Percentiles rank a stretch among this genome's conserved stretches.
Conservation (phyloP, 129 eudicot species). For the Heracleum sosnowskyi region DNA sequence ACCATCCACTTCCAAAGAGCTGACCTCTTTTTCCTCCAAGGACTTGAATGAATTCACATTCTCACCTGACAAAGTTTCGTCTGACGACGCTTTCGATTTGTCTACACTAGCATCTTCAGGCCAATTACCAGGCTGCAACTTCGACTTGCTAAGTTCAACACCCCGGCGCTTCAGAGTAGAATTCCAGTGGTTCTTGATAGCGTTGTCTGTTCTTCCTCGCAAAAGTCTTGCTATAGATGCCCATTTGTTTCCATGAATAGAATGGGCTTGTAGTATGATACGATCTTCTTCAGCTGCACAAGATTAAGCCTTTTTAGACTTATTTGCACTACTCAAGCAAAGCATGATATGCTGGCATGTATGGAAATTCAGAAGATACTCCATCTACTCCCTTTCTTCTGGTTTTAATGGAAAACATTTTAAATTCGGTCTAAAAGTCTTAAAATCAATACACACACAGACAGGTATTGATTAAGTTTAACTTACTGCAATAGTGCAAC, state of each 20-base stretch:
- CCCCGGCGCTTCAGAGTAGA: slow-evolving; percentile 35
- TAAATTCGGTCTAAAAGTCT: neutral
- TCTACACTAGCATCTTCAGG: slow-evolving; percentile 30
- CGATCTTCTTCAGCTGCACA: slow-evolving; percentile 60
- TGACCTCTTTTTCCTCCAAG: slow-evolving; percentile 29
- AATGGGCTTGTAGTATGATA: slow-evolving; percentile 60
- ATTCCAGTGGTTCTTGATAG: slow-evolving; percentile 76
- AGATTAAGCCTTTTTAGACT: slow-evolving; percentile 5
- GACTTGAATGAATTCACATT: slow-evolving; percentile 37
- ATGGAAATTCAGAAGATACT: neutral
- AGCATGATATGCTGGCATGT: neutral
- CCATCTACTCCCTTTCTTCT: neutral
- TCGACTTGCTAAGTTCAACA: slow-evolving; percentile 23
- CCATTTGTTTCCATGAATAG: slow-evolving; percentile 75
- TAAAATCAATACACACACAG: neutral
- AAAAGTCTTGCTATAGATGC: slow-evolving; percentile 57
- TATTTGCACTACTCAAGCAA: neutral
- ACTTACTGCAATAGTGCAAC: neutral
- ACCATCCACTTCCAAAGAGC: slow-evolving; percentile 22
- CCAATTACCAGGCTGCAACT: slow-evolving; percentile 22
- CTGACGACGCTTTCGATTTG: slow-evolving; percentile 55
- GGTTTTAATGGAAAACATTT: neutral
- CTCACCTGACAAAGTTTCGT: slow-evolving; percentile 50
- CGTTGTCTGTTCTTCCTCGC: slow-evolving; percentile 72
- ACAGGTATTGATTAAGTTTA: neutral